Evolutionary conservation across 208 protist species (phyloP).

Genomic region (Trichomonas gallinae): DNA sequence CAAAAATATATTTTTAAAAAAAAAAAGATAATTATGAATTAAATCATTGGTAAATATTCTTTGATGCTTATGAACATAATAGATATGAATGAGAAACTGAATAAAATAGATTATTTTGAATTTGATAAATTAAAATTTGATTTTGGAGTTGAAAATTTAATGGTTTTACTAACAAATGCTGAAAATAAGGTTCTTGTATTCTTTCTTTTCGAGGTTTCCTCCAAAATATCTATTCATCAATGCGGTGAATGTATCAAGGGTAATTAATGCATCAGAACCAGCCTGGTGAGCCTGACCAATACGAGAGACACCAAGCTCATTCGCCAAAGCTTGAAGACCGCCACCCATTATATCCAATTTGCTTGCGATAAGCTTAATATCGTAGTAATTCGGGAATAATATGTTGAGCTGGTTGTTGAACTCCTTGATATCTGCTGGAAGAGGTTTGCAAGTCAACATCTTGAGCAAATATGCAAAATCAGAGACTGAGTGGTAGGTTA

Average conservation of each 20-base stretch:
- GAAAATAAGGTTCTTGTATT: neutral
- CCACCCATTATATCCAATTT: neutral
- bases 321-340: slow-evolving; percentile 77
- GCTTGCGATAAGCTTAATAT: neutral
- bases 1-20: no score
- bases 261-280: slow-evolving; percentile 72
- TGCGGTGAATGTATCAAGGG: slow-evolving; percentile 25
- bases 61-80: no score
- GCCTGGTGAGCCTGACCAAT: slow-evolving; percentile 61
- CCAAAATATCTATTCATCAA: slow-evolving; percentile 26
- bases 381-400: neutral
- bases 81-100: no score
- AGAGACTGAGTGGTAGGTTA: slow-evolving; percentile 88
- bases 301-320: slow-evolving; percentile 59
- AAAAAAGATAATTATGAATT: no score
- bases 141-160: no score
- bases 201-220: neutral
- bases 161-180: neutral
- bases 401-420: neutral
- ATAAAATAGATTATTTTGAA: no score
- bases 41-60: no score
- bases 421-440: neutral
- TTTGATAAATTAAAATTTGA: no score
- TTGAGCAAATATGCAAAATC: slow-evolving; percentile 91
- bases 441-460: slow-evolving; percentile 40